Conservation (phyloP, 2,329 filamentous ascomycete genomes). For the Penicillium sp. region DNA sequence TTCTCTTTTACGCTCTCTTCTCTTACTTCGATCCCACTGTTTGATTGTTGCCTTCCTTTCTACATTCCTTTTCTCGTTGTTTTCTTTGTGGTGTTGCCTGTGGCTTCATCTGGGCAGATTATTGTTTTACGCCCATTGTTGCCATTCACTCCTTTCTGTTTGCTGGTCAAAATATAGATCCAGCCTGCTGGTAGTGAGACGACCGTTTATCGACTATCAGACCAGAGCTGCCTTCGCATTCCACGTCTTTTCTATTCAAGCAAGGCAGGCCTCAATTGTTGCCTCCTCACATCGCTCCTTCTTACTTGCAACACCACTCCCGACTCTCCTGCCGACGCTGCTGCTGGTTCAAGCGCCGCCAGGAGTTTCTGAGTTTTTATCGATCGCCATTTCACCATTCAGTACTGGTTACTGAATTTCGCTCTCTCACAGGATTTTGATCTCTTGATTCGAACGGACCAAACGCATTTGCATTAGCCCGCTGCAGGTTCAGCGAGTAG, state of each 20-base stretch:
- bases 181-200: background rate
- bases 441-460: background rate
- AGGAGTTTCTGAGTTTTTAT: background rate
- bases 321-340: constrained; percentile 7
- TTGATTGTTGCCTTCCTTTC: background rate
- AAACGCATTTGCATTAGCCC: background rate
- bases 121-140: constrained; percentile 11
- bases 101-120: background rate
- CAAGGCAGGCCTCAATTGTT: constrained; percentile 5
- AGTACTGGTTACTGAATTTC: constrained; percentile 33
- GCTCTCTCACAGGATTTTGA: constrained; percentile 15
- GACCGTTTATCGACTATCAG: constrained; percentile 3
- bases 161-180: constrained; percentile 4
- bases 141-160: constrained; percentile 3
- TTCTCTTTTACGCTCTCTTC: background rate
- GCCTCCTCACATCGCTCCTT: constrained; percentile 12
- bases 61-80: constrained; percentile 9
- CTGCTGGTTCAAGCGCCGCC: constrained; percentile 17
- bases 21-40: background rate
- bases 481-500: constrained; percentile 35
- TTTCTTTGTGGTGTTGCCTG: constrained; percentile 5
- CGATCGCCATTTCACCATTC: constrained; percentile 4
- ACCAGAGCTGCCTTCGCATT: constrained; percentile 10
- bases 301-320: background rate
- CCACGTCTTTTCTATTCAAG: constrained; percentile 8